Evolutionary conservation across 176 grass and related monocot genomes (phyloP).

Genomic region (Metroxylon sagu): DNA sequence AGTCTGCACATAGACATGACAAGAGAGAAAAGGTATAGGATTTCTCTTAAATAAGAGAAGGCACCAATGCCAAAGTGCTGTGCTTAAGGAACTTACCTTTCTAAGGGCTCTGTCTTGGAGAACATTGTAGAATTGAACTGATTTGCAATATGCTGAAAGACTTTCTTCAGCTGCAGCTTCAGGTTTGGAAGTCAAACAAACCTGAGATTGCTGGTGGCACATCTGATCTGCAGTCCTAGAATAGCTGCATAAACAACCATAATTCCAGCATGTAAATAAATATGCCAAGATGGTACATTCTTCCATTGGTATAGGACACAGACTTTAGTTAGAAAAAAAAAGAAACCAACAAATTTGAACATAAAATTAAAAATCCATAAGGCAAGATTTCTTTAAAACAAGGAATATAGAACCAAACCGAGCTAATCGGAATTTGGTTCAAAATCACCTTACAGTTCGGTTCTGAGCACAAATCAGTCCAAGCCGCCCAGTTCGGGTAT

Average conservation of each 20-base stretch:
- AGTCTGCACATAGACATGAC: too few relatives aligned
- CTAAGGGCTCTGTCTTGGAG: conserved; percentile 36
- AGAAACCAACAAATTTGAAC: too few relatives aligned
- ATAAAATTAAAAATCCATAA: too few relatives aligned
- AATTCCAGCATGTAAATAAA: conserved; percentile 26
- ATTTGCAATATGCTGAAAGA: conserved; percentile 46
- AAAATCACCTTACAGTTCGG: too few relatives aligned
- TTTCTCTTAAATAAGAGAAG: neutral
- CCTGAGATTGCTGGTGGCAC: conserved; percentile 43
- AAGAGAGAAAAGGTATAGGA: too few relatives aligned
- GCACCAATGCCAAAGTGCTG: neutral
- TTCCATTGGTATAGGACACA: too few relatives aligned
- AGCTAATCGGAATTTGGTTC: too few relatives aligned
- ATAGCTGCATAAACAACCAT: conserved; percentile 30
- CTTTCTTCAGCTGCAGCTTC: conserved; percentile 56
- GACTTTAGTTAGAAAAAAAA: too few relatives aligned
- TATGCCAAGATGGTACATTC: too few relatives aligned
- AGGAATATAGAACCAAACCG: too few relatives aligned
- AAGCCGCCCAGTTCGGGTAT: too few relatives aligned
- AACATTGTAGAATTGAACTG: conserved; percentile 49
- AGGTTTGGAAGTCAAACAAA: conserved; percentile 51
- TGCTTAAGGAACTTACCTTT: conserved; percentile 39
- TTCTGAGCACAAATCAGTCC: too few relatives aligned
- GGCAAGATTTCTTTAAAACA: neutral
- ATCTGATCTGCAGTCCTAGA: conserved; percentile 42